Base-by-base conservation (phyloP, 305 asterid genomes). In the Caryopteris hybrid region DNA sequence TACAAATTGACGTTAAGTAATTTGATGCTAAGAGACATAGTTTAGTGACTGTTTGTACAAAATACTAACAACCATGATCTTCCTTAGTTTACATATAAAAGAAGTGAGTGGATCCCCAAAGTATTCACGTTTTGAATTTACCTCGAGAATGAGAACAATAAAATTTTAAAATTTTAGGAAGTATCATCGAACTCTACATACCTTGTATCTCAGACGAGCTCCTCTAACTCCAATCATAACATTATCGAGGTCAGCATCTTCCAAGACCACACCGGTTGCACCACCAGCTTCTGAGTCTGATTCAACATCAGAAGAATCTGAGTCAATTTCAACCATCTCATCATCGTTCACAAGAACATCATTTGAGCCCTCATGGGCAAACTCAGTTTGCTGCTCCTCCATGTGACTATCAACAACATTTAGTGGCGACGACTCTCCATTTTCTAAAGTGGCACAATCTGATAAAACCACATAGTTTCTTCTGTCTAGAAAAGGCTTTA, bases 401-500 rank as follows among this genome's bases (percentile, higher is more conserved):
- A 71, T 79, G 43, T 36, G 60, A 53, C 77, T 68, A 72, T 68
- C 84, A 72, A 65, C 51, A 70, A 58, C 71, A 66, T 70, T 45
- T 33, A 64, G 76, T 17, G 80, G 46, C 71, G 65, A 68, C 31
- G 76, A 70, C 62, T 73, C 87, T 66, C 87, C 95, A 71, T 71
- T 73, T 64, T 42, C 80, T 56, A 69, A 59, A 70, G 83, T 25
- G 74, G 84, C 55, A 65, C 69, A 68, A 75, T 91, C 96, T 33
- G 99, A 91, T 50, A 94, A 76, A 61, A 85, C 90, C 58, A 79
- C 90, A 63, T 86, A 88, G 23, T 76, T 83, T 73, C 83, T 85
- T 79, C 84, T 79, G 74, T 91, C 97, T 17, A 94, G 91, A 73
- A 81, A 69, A 42, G 89, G 92, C 87, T 82, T 89, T 55, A 83